Evolutionary conservation across 331 rosid species (phyloP), one percentile per base, ranked within the genome.

Genomic region (Erythrophleum ivorense): DNA sequence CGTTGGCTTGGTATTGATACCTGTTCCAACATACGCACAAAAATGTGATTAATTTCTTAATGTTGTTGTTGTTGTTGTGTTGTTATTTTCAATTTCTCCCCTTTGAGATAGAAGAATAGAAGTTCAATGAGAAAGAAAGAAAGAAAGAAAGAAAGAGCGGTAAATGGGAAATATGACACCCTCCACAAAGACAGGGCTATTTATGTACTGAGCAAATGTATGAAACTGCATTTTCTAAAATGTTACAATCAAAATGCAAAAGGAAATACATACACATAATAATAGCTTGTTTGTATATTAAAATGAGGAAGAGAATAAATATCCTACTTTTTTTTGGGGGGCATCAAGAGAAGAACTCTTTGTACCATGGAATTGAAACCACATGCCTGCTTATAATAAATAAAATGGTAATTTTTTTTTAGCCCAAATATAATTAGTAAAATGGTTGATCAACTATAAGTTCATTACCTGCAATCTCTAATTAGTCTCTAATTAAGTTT

Each of bases 1-100:
- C 97, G 91, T 79, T 96, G 99, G 90, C 99, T 96, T 83, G 98
- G 99, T 87, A 94, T 96, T 7, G 99, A 96, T 82, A 96, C 98
- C 99, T 94, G 87, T 80, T 78, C 33, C 67, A 78, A 79, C 76
- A 84, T 62, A 75, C 59, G 76, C 73, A 63, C 45, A 67, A 40
- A 40, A 70, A 75, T 41, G 75, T 7, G 48, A 11, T 84, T 58
- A 29, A 50, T 50, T 72, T 75, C 10, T 55, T 5, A 58, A 65
- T 71, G 53, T 53, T 9, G 54, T 49, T 29, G 7, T 4, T 43
- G 7, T 43, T 5, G 5, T 43, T 43, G 5, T 38, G 8, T 4
- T 62, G 41, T 33, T 31, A 58, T 19, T 10, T 73, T 66, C 11
- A 36, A 11, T 29, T 62, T 15, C 43, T 18, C 6, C 73, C 21